Base-by-base conservation (phyloP, 176 grass and related monocot species). In the Olyra latifolia region DNA sequence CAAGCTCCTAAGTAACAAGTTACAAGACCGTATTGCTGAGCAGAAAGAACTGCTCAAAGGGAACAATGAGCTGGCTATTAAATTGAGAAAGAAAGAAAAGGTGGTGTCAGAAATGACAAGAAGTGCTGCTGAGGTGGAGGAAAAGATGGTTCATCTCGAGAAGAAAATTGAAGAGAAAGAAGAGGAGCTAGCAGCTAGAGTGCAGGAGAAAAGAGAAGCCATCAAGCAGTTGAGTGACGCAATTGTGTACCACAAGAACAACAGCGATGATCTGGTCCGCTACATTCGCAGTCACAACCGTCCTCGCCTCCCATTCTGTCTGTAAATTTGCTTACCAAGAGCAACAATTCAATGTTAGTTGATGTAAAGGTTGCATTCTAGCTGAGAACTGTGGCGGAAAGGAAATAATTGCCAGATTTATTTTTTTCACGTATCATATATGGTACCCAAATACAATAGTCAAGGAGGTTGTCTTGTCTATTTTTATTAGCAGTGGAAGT, bases 161-260 rank as follows among this genome's bases (percentile, higher is more conserved):
- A 92, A 75, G 45, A 77, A 35, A 60, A 50, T 94, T 22, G 68
- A 76, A 42, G 87, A 90, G 17, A 89, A 89, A 75, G 90, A 92
- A 67, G 80, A 83, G 1, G 92, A 94, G 58, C 44, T 94, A 74
- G 71, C 77, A 40, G 40, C 79, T 81, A 94, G 79, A 63, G 88
- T 89, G 29, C 83, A 93, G 23, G 90, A 98, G 86, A 98, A 98
- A 78, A 86, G 84, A 67, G 95, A 98, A 81, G 92, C 86, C n/a
- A 95, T 98, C 84, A 98, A 87, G 64, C 95, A 95, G 65, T 40
- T 98, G 20, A 91, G 95, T 29, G 72, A 81, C 45, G 58, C 74
- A 29, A 98, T 93, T 38, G 84, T 93, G 27, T 98, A 95, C 83
- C 91, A 98, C 80, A 85, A 86, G 52, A 91, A 93, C 70, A 89